Percentiles rank a stretch among this genome's conserved stretches.
Conservation (phyloP, 805 yeast genomes). For the Sungouiella blattae region DNA sequence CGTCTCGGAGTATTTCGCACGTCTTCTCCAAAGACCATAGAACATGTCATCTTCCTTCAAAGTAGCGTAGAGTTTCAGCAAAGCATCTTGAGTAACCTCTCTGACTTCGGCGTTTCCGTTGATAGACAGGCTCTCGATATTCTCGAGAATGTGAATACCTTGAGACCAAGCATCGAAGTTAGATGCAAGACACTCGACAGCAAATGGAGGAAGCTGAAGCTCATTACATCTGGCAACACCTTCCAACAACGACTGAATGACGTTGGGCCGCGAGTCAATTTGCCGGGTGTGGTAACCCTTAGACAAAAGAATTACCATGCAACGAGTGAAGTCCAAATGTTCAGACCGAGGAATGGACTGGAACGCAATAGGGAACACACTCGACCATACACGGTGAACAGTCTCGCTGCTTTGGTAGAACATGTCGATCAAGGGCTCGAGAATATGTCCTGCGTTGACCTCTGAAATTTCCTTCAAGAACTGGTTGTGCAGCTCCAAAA, state of each 20-base stretch:
- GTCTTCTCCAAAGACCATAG: conserved; percentile 95
- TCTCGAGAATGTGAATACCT: conserved; percentile 79
- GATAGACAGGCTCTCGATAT: conserved; percentile 52
- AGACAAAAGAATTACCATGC: conserved; percentile 72
- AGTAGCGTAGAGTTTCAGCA: conserved; percentile 82
- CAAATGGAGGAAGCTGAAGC: conserved; percentile 87
- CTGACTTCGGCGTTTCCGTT: conserved; percentile 71
- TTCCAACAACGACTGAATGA: conserved; percentile 75
- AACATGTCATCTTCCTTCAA: conserved; percentile 95
- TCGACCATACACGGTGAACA: conserved; percentile 79
- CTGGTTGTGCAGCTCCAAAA: conserved; percentile 25
- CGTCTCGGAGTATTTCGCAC: conserved; percentile 92
- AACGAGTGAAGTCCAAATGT: conserved; percentile 77
- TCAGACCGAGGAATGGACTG: conserved; percentile 73
- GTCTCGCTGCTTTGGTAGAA: conserved; percentile 79
- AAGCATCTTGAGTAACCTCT: conserved; percentile 85
- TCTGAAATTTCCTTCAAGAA: conserved; percentile 30
- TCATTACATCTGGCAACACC: conserved; percentile 74
- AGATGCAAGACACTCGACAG: conserved; percentile 81
- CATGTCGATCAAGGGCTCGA: conserved; percentile 72
- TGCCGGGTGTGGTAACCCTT: conserved; percentile 94
- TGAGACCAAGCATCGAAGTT: conserved; percentile 91
- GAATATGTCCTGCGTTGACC: conserved; percentile 53
- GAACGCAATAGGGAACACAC: conserved; percentile 78
- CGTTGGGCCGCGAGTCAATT: conserved; percentile 80